phyloP scores from a whole-genome alignment of 2,329 filamentous ascomycete species.

The Cytospora schulzeri region DNA sequence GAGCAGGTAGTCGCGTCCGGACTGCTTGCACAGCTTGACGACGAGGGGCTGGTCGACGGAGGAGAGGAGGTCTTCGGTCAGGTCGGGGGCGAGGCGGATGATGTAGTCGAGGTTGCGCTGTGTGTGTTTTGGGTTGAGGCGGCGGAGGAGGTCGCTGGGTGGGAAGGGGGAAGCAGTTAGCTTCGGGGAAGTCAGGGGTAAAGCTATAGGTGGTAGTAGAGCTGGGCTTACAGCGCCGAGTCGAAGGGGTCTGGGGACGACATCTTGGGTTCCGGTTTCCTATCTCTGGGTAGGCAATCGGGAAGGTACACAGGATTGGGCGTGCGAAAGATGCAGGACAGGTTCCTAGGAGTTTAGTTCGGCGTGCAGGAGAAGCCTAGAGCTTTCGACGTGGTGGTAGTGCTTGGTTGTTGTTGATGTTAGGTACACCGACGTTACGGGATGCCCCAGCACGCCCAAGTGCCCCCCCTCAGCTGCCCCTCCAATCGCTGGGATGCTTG shows the following conservation, averaged over 20 bases:
- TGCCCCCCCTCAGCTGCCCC: conserved; percentile 25
- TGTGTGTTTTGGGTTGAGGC: conserved; percentile 92
- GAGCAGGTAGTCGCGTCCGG: conserved; percentile 92
- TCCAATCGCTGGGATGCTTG: conserved; percentile 22
- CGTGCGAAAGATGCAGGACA: conserved; percentile 1
- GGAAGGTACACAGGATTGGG: not conserved
- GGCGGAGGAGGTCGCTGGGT: conserved; percentile 90
- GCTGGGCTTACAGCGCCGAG: conserved; percentile 67
- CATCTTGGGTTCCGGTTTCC: conserved; percentile 38
- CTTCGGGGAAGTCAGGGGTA: conserved; percentile 11
- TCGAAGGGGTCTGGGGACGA: conserved; percentile 68
- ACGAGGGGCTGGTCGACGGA: conserved; percentile 95
- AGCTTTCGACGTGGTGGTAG: conserved; percentile 2
- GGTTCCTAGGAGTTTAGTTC: not conserved
- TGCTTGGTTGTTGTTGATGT: conserved; percentile 17
- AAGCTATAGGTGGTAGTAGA: conserved; percentile 15
- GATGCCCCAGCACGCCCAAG: not conserved
- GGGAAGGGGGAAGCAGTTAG: conserved; percentile 16
- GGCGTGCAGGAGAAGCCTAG: not conserved
- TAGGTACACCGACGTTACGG: conserved; percentile 27
- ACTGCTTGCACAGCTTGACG: conserved; percentile 81
- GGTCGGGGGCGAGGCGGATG: conserved; percentile 83
- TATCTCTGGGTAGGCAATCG: not conserved
- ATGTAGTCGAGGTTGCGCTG: conserved; percentile 85
- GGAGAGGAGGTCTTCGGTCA: conserved; percentile 96